A percentile compares a stretch with the other conserved stretches of the same genome.
phyloP scores from a whole-genome alignment of 768 basidiomycete genomes.

The Lyophyllum semitale region DNA sequence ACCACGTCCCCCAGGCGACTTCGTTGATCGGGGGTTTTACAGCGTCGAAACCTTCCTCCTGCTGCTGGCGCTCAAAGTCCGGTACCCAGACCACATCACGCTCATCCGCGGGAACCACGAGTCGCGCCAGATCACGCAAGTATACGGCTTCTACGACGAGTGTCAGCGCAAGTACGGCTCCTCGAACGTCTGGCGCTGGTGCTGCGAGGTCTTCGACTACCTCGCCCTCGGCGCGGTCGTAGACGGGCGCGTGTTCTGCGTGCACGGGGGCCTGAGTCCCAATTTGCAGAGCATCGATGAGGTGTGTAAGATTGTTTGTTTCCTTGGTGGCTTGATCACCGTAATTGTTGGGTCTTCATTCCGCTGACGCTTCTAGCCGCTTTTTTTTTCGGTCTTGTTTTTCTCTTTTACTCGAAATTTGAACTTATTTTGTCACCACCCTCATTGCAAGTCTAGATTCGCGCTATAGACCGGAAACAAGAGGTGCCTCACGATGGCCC shows the following conservation, averaged over 20 bases:
- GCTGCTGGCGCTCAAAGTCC: constrained; percentile 92
- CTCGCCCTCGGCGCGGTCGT: constrained; percentile 92
- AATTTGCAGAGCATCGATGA: constrained; percentile 86
- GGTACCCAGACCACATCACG: constrained; percentile 95
- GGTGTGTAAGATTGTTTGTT: too few relatives aligned
- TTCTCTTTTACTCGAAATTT: not conserved
- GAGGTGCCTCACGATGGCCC: constrained; percentile 98
- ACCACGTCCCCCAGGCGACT: constrained; percentile 96
- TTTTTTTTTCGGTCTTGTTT: not conserved
- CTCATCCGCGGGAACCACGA: constrained; percentile 98
- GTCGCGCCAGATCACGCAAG: constrained; percentile 95
- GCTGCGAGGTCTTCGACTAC: constrained; percentile 98
- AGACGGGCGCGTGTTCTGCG: constrained; percentile 97
- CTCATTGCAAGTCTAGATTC: constrained; percentile 65
- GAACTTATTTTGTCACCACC: not conserved
- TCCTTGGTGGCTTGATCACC: not conserved
- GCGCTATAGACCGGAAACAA: constrained; percentile 92
- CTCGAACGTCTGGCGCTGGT: constrained; percentile 96
- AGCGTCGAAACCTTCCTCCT: too few relatives aligned
- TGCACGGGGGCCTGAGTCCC: constrained; percentile 95
- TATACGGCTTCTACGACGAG: constrained; percentile 94
- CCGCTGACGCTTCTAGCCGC: too few relatives aligned
- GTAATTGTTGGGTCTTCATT: too few relatives aligned
- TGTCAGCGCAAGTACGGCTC: constrained; percentile 95
- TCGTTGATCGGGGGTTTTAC: constrained; percentile 97